Percentiles rank a stretch among this genome's conserved stretches.
Evolutionary conservation across 1,284 basidiomycete genomes (phyloP).

Genomic region (Sporisorium reilianum): DNA sequence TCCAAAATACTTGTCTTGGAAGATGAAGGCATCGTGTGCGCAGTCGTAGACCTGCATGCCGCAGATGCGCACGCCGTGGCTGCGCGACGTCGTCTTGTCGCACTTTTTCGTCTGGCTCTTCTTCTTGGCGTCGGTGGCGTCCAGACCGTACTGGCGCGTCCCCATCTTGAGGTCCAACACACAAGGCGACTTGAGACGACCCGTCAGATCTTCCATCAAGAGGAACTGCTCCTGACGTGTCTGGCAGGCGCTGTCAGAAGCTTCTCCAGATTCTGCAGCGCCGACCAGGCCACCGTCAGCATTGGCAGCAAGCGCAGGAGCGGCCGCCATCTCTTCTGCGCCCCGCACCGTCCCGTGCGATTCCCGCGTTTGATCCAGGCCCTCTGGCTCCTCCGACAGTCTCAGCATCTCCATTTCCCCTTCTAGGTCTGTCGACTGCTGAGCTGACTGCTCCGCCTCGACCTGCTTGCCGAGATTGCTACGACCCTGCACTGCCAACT

Average conservation of each 20-base stretch:
- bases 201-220: constrained; percentile 98
- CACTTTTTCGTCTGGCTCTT: constrained; percentile 98
- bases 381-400: constrained; percentile 27
- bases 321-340: background rate
- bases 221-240: constrained; percentile 95
- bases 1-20: constrained; percentile 97
- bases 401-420: constrained; percentile 25
- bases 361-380: background rate
- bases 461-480: constrained; percentile 14
- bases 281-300: background rate
- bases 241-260: constrained; percentile 26
- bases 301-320: background rate
- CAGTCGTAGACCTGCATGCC: constrained; percentile 88
- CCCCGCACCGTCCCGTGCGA: background rate
- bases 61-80: constrained; percentile 91
- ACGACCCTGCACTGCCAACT: background rate
- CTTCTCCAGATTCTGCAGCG: background rate
- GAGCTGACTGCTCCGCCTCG: constrained; percentile 1
- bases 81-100: constrained; percentile 91
- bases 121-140: constrained; percentile 92
- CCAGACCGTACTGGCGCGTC: constrained; percentile 96
- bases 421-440: constrained; percentile 5
- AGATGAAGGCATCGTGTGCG: constrained; percentile 78
- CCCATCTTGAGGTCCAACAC: constrained; percentile 99
- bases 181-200: constrained; percentile 90